Evolutionary conservation across 139 green algal genomes (phyloP), one percentile per base, ranked within the genome.

Genomic region (Limnomonas spitsbergensis): DNA sequence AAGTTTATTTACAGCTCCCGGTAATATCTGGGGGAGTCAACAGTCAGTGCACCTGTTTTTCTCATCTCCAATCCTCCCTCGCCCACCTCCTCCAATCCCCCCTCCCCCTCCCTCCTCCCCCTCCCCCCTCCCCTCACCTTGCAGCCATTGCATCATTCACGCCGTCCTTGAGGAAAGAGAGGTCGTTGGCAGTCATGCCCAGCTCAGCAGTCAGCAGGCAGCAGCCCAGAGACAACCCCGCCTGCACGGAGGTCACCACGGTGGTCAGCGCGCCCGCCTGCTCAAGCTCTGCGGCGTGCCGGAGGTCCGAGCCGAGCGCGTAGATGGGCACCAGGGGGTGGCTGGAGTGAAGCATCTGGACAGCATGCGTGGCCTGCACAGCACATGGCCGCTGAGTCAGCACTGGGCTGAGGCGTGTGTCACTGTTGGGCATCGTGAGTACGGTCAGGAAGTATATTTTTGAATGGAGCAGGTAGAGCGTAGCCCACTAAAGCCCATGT

Each of bases 241-340:
- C 89, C 79, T 97, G 91, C 31, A 85, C 86, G 38, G 76, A 84
- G 29, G 84, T 70, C 2, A 89, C 85, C 31, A 92, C 83, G 0
- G 88, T 81, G 0, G 85, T 53, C 37, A 80, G 71, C 35, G 90
- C 93, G 37, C 94, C 94, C n/a, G 94, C 94, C n/a, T 82, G 78
- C 78, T 89, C 83, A 69, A 98, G 87, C 80, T 94, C 29, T 24
- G 38, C 52, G 2, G 38, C 83, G 20, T 71, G 83, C 79, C 73
- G 71, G 36, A 94, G 75, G 82, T 97, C 91, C 0, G 90, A 68
- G 27, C 93, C 94, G 7, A 87, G 75, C 2, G 86, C 93, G 34
- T 90, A 97, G 53, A 98, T 92, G 36, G 91, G 91, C 67, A 97
- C 91, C 2, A 83, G 79, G 0, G 86, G 88, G 76, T 85, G 97